Base-by-base conservation (phyloP, 192 early-diverging fungal genomes). In the Coemansia sp. region DNA sequence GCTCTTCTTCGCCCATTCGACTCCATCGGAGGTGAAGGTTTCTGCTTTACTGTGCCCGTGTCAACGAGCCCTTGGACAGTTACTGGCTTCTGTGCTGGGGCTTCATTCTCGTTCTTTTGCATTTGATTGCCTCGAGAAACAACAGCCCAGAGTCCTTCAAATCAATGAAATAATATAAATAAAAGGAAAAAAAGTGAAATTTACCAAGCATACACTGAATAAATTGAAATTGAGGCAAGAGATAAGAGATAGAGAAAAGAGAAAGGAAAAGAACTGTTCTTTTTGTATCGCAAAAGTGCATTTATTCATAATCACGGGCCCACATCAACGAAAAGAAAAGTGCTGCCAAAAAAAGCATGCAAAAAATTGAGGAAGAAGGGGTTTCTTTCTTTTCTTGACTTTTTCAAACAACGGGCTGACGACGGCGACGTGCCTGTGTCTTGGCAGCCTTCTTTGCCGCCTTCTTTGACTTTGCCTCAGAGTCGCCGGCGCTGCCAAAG, bases 401-500 rank as follows among this genome's bases (percentile, higher is more conserved):
- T 64, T 2, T 32, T 32, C 32, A 77, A 6, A 77, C 80, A 18
- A 77, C 56, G 4, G 70, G 70, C 5, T 45, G 47, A 16, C 80
- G 80, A 43, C 80, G 80, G 50, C 80, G 80, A 42, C 80, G 80
- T 1, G 80, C 80, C 45, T 83, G 61, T 47, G 59, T 43, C 32
- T 83, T 83, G 41, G 71, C 74, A 7, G 80, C 75, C 56, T 83
- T 83, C 38, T 66, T 71, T 42, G 71, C 64, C 1, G 80, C 80
- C 69, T 77, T 83, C 59, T 83, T 83, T 23, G 72, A 53, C 56
- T 59, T 77, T 21, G 50, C 66, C 45, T 83, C 80, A 1, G 70
- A 53, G 32, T 70, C 61, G 13, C 16, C 67, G 32, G 32, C 2
- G 4, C 32, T 2, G 26, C 44, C 13, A 4, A 26, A 53, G 56